A percentile compares a stretch with the other conserved stretches of the same genome.
Conservation (phyloP, 2,329 filamentous ascomycete species). For the Aschersonia sp. region DNA sequence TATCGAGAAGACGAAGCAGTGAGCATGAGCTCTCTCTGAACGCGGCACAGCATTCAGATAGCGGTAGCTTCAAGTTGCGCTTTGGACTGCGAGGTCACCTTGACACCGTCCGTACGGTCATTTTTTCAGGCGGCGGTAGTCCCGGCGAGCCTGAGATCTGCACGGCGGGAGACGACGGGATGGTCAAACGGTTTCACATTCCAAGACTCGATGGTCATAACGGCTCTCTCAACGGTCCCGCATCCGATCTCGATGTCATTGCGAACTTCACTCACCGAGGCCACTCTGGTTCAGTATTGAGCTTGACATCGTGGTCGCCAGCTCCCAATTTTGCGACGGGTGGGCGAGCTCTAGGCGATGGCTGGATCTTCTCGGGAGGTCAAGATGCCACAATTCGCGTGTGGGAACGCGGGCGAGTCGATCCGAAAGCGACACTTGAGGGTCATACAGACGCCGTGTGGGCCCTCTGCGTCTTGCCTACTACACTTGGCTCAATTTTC, state of each 20-base stretch:
- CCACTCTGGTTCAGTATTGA: conserved; percentile 81
- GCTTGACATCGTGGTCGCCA: conserved; percentile 73
- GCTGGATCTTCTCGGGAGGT: conserved; percentile 97
- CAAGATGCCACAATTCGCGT: conserved; percentile 88
- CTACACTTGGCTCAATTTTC: conserved; percentile 68
- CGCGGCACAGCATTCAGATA: conserved; percentile 46
- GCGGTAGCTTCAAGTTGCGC: conserved; percentile 74
- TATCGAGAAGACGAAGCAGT: conserved; percentile 54
- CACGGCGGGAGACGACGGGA: conserved; percentile 87
- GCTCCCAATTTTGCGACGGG: conserved; percentile 82
- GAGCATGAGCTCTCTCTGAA: conserved; percentile 49
- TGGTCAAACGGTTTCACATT: conserved; percentile 94
- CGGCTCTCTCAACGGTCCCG: conserved; percentile 29
- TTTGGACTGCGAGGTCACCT: conserved; percentile 88
- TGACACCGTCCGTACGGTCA: conserved; percentile 84
- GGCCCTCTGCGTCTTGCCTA: conserved; percentile 84
- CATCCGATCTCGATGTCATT: conserved; percentile 75
- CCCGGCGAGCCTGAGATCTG: conserved; percentile 94
- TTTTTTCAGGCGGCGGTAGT: conserved; percentile 92
- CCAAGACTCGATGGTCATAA: conserved; percentile 56
- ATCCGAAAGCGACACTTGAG: conserved; percentile 87
- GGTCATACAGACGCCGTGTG: conserved; percentile 94
- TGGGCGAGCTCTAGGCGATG: conserved; percentile 76
- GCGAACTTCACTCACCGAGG: conserved; percentile 94
- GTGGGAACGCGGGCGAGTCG: conserved; percentile 88